Evolutionary conservation across 805 yeast genomes (phyloP).

Genomic region (Priceomyces melissophilus): DNA sequence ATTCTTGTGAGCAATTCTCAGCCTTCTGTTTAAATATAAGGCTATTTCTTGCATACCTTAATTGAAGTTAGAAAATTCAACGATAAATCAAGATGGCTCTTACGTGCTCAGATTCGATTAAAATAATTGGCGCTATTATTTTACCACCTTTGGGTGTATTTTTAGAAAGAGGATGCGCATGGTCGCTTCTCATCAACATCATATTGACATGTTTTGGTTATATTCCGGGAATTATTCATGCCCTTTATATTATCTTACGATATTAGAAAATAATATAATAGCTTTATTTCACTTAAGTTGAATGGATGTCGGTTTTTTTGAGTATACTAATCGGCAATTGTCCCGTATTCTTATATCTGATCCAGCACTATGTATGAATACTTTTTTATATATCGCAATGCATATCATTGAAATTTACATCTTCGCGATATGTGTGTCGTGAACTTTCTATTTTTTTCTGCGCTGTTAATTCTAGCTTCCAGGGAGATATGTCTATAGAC

Average conservation of each 20-base stretch:
- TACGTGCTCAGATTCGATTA: slow-evolving; percentile 51
- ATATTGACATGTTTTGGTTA: slow-evolving; percentile 69
- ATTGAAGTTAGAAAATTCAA: neutral
- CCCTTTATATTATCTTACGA: slow-evolving; percentile 51
- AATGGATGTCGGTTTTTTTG: too few species aligned
- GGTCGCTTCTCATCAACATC: slow-evolving; percentile 48
- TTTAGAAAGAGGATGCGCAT: slow-evolving; percentile 54
- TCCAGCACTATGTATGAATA: too few species aligned
- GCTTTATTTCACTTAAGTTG: too few species aligned
- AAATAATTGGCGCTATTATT: slow-evolving; percentile 48
- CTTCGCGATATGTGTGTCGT: too few species aligned
- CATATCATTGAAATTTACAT: too few species aligned
- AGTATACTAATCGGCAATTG: too few species aligned
- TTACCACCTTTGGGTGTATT: slow-evolving; percentile 64
- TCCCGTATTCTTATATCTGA: too few species aligned
- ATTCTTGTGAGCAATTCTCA: neutral
- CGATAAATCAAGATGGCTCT: slow-evolving; percentile 38
- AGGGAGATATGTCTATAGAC: too few species aligned
- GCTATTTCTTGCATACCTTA: neutral
- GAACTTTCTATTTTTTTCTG: too few species aligned
- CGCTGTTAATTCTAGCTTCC: too few species aligned
- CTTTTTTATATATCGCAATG: too few species aligned
- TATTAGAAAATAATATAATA: slow-evolving; percentile 13
- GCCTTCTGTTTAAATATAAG: neutral
- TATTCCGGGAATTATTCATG: slow-evolving; percentile 71